Conservation (phyloP, 208 protist species). For the Sergeia podlipaevii region DNA sequence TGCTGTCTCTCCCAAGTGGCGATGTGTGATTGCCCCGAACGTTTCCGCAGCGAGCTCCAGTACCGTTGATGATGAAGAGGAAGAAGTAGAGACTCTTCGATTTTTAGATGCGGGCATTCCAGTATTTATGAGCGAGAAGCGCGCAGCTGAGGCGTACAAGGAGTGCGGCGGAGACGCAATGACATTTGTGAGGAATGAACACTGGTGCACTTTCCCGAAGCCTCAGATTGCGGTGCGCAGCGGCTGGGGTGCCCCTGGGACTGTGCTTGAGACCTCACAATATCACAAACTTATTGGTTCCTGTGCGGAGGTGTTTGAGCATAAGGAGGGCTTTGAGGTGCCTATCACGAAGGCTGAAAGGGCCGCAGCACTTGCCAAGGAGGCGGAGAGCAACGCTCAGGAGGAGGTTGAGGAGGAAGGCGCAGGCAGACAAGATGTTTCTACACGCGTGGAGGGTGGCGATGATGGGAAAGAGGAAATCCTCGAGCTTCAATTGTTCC, state of each 20-base stretch:
- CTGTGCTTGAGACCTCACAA: conserved; percentile 51
- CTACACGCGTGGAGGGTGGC: not conserved
- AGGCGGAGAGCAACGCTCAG: not conserved
- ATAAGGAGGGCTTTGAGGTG: conserved; percentile 24
- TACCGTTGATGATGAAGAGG: conserved; percentile 5
- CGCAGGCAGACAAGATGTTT: not conserved
- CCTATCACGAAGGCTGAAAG: not conserved
- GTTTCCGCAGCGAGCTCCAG: conserved; percentile 10
- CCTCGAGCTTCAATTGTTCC: conserved; percentile 88
- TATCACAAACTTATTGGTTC: conserved; percentile 75
- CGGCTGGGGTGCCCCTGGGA: conserved; percentile 80
- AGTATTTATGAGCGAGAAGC: conserved; percentile 21
- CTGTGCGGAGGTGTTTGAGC: conserved; percentile 77
- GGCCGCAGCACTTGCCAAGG: no score
- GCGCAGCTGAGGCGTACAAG: conserved; percentile 26
- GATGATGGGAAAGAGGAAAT: conserved; percentile 3
- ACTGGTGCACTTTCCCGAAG: conserved; percentile 64
- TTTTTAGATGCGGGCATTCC: conserved; percentile 67
- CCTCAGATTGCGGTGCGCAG: conserved; percentile 78
- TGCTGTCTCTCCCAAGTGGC: conserved; percentile 71
- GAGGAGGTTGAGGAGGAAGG: conserved; percentile 17
- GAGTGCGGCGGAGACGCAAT: conserved; percentile 38
- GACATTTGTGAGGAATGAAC: conserved; percentile 37
- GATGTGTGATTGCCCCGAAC: conserved; percentile 69
- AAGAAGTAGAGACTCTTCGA: conserved; percentile 40